A percentile compares a stretch with the other conserved stretches of the same genome.
Conservation (phyloP, 352 stramenopile species). For the Globisporangium nagaii region DNA sequence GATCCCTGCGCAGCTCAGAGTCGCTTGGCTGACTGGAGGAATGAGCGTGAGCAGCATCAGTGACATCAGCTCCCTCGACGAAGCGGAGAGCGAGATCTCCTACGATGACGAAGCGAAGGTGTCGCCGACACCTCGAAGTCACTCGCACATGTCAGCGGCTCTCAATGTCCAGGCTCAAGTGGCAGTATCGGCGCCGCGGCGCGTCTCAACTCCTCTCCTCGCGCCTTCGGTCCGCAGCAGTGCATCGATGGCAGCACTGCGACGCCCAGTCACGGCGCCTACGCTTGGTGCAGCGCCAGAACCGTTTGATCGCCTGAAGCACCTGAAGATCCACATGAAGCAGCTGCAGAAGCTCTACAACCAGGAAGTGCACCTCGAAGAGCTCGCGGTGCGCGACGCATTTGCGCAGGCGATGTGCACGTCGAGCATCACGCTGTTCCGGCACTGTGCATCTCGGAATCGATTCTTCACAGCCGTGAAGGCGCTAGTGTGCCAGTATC, state of each 20-base stretch:
- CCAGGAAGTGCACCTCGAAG: conserved; percentile 39
- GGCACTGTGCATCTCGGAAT: conserved; percentile 25
- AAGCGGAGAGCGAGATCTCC: conserved; percentile 6
- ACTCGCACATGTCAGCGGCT: background rate
- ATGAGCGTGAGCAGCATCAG: background rate
- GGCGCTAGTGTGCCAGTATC: conserved; percentile 33
- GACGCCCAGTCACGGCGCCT: conserved; percentile 1
- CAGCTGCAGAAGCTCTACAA: conserved; percentile 44
- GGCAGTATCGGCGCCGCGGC: background rate
- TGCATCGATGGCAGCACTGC: background rate
- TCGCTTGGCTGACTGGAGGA: background rate
- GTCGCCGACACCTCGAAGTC: background rate
- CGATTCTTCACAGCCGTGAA: conserved; percentile 37
- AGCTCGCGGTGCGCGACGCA: conserved; percentile 24
- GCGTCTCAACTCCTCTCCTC: background rate
- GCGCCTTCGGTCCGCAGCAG: background rate
- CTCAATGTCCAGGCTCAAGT: background rate
- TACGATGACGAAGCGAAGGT: conserved; percentile 1
- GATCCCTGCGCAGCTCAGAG: background rate
- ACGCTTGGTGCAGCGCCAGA: background rate
- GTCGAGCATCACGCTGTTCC: conserved; percentile 38
- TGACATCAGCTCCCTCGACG: conserved; percentile 9
- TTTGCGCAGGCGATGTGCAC: conserved; percentile 40
- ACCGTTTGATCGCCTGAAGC: conserved; percentile 22
- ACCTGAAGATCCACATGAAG: conserved; percentile 45